These are phyloP conservation scores for Ceratobasidium sp. DNA, from an alignment of 1,284 basidiomycete species.

Conservation along the genomic window DNA sequence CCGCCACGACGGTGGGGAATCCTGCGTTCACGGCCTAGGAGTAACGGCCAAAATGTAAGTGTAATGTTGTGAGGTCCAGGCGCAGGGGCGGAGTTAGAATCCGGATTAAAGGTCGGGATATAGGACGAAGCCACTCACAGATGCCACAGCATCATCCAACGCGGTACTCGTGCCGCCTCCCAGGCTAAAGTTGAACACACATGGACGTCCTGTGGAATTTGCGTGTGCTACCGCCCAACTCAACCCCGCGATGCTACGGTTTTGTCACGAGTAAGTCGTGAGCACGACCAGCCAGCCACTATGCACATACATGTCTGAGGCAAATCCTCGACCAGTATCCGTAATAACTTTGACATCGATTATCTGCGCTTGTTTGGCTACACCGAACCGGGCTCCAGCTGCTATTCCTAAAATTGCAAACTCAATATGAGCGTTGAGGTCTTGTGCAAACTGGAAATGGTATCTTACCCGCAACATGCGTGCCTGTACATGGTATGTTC, in stretches of 20 bases:
- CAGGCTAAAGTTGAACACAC: slow-evolving; percentile 32
- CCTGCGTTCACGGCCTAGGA: background rate
- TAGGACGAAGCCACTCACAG: slow-evolving; percentile 6
- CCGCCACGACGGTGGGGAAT: slow-evolving; percentile 2
- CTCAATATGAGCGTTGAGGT: background rate
- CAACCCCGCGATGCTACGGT: slow-evolving; percentile 16
- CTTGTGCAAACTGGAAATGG: background rate
- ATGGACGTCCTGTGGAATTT: slow-evolving; percentile 20
- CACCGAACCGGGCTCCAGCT: slow-evolving; percentile 31
- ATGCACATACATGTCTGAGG: slow-evolving; percentile 20
- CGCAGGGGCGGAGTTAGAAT: background rate
- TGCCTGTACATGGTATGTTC: background rate
- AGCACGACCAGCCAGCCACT: background rate
- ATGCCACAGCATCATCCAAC: slow-evolving; percentile 28
- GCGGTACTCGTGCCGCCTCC: slow-evolving; percentile 29
- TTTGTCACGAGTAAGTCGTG: background rate
- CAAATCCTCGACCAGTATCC: slow-evolving; percentile 31
- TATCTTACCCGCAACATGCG: background rate
- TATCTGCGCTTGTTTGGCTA: slow-evolving; percentile 34
- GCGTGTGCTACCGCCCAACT: slow-evolving; percentile 27
- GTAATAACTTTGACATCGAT: slow-evolving; percentile 38
- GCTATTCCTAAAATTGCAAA: slow-evolving; percentile 1
- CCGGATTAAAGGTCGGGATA: slow-evolving; percentile 14
- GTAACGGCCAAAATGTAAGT: background rate
- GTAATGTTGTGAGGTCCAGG: no score